Percentiles rank a stretch among this genome's conserved stretches.
phyloP scores from a whole-genome alignment of 345 rosid species.

The Euclidium syriacum region DNA sequence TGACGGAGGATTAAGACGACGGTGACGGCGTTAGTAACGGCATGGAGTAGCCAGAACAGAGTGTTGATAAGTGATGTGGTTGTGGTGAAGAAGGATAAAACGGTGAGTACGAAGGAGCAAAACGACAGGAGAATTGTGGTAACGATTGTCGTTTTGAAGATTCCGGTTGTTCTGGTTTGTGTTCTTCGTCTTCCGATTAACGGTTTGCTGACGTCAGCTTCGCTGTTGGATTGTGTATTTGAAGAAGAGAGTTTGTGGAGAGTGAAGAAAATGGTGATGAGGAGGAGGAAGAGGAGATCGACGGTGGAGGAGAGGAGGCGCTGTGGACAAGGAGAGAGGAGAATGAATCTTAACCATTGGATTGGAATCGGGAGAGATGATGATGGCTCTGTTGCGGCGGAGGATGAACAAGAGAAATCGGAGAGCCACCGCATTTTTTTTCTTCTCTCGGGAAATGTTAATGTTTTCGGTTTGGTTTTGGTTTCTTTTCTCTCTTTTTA shows the following conservation, averaged over 20 bases:
- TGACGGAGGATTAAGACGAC: conserved; percentile 61
- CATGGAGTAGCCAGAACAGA: conserved; percentile 68
- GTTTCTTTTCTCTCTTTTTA: too few relatives aligned
- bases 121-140: conserved; percentile 42
- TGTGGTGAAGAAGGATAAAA: conserved; percentile 50
- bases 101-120: conserved; percentile 41
- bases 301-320: conserved; percentile 51
- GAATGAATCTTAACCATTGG: conserved; percentile 69
- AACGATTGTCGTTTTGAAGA: conserved; percentile 55
- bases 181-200: conserved; percentile 41
- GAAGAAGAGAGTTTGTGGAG: conserved; percentile 25
- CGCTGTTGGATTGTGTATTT: neutral
- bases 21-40: conserved; percentile 58
- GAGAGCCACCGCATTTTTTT: conserved; percentile 28
- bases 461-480: too few relatives aligned
- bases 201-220: conserved; percentile 50
- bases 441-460: neutral
- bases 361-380: conserved; percentile 39
- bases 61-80: conserved; percentile 36
- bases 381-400: conserved; percentile 2
- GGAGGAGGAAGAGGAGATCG: conserved; percentile 50
- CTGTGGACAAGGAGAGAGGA: conserved; percentile 81
- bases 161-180: conserved; percentile 27
- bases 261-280: conserved; percentile 22
- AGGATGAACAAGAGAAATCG: conserved; percentile 20